These are phyloP conservation scores for Fusarium albosuccineum DNA, from an alignment of 2,329 filamentous ascomycete species.

Conservation along the genomic window DNA sequence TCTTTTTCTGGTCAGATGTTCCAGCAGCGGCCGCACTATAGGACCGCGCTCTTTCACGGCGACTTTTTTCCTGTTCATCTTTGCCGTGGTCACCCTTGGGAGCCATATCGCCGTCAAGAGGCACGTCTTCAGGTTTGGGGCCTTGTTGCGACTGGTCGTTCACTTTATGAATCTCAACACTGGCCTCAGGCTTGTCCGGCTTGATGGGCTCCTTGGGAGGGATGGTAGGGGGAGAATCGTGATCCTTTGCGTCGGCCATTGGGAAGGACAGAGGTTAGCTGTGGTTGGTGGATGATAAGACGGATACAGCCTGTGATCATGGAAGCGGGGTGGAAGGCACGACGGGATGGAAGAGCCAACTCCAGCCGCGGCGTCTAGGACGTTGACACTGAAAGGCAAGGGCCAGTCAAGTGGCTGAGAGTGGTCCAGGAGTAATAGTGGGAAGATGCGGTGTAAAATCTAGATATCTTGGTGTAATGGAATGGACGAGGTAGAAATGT, in stretches of 20 bases:
- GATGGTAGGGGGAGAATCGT: constrained; percentile 19
- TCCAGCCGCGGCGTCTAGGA: background rate
- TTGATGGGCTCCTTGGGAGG: constrained; percentile 35
- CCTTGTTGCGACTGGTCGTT: background rate
- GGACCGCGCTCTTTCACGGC: constrained; percentile 31
- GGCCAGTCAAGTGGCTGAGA: too few species aligned
- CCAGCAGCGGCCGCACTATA: constrained; percentile 27
- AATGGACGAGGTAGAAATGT: too few species aligned
- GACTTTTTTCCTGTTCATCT: constrained; percentile 20
- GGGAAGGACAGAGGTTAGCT: background rate
- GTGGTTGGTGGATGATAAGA: background rate
- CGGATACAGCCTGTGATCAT: background rate
- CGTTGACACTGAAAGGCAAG: too few species aligned
- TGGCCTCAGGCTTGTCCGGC: background rate
- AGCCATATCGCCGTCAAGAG: constrained; percentile 23
- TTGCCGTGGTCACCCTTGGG: constrained; percentile 22
- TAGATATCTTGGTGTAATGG: too few species aligned
- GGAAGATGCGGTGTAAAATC: too few species aligned
- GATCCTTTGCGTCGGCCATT: constrained; percentile 29
- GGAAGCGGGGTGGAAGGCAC: constrained; percentile 8
- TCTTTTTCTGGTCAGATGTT: constrained; percentile 23
- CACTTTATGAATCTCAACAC: background rate
- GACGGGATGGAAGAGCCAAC: background rate
- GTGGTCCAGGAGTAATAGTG: too few species aligned
- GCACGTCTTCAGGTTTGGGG: background rate